Evolutionary conservation across 2,329 filamentous ascomycete species (phyloP), one percentile per base, ranked within the genome.

Genomic region (Pseudopyrenochaeta lycopersici): DNA sequence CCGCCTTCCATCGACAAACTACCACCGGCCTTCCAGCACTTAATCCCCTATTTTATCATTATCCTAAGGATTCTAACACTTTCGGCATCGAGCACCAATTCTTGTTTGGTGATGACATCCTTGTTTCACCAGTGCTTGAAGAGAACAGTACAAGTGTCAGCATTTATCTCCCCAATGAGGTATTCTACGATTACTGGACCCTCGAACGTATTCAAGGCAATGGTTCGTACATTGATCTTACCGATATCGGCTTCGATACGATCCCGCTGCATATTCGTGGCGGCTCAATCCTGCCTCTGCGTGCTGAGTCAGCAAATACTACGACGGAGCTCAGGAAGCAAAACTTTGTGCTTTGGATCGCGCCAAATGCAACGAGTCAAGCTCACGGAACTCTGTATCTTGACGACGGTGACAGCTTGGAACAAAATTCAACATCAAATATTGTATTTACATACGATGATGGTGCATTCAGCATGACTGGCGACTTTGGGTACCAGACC

Each of bases 281-380:
- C 32, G 88, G 88, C 31, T 78, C 82, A 43, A 85, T 91, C 58
- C 66, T 90, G 7, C 87, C 88, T 1, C 75, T 87, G 52, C 83
- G 88, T 29, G 75, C 76, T 0, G 75, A 78, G 23, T 78, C 80
- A 3, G 82, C 84, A 41, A 86, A 85, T 79, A 90, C 79, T 67
- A 92, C 72, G 70, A 86, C 67, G 68, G 90, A 84, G 58, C 76
- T 90, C 21, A 81, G 88, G 39, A 83, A 84, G 67, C 81, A 89
- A 63, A 80, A 88, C 62, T 94, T 94, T 76, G 85, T 90, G 69
- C 79, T 95, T 43, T 72, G 93, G 52, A 82, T 95, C 35, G 88
- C 90, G 0, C 81, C 89, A 0, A 85, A 85, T 7, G 66, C 72
- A 1, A 79, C 88, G 32, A 88, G 87, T 3, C 84, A 79, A n/a